Conservation (phyloP, 495 filamentous ascomycete genomes). For the Tetracladium setigerum region DNA sequence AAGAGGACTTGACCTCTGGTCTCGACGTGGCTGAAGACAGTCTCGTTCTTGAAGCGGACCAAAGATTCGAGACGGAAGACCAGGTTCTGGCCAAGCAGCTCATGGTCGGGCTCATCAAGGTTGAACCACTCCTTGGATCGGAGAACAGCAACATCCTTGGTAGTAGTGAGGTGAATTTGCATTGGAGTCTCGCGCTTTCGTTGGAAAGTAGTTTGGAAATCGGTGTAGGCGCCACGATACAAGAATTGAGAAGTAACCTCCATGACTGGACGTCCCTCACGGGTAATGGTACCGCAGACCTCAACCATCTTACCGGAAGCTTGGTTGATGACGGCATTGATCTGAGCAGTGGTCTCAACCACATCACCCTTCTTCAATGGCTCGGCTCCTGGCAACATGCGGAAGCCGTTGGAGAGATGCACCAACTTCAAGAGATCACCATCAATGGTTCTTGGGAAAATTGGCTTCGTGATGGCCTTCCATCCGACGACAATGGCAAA, state of each 20-base stretch:
- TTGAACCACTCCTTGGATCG: constrained; percentile 97
- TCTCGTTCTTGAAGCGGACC: constrained; percentile 89
- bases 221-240: constrained; percentile 85
- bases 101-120: constrained; percentile 61
- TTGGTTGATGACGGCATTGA: constrained; percentile 97
- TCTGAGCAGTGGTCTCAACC: constrained; percentile 86
- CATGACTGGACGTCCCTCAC: constrained; percentile 87
- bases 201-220: constrained; percentile 98
- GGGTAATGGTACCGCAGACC: constrained; percentile 89
- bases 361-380: constrained; percentile 91
- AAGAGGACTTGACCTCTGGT: constrained; percentile 88
- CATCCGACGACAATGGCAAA: constrained; percentile 98
- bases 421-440: constrained; percentile 92
- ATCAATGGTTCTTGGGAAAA: constrained; percentile 91
- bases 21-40: constrained; percentile 85
- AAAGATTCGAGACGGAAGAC: constrained; percentile 94
- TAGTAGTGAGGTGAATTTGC: constrained; percentile 78
- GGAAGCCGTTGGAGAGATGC: constrained; percentile 93
- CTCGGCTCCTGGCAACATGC: constrained; percentile 93
- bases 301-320: constrained; percentile 99
- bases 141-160: constrained; percentile 87
- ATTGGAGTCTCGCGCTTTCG: constrained; percentile 93
- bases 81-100: constrained; percentile 83
- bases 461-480: constrained; percentile 98
- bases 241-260: constrained; percentile 97